Evolutionary conservation across 2,329 filamentous ascomycete genomes (phyloP), one percentile per base, ranked within the genome.

Genomic region (Cercospora citrullina): DNA sequence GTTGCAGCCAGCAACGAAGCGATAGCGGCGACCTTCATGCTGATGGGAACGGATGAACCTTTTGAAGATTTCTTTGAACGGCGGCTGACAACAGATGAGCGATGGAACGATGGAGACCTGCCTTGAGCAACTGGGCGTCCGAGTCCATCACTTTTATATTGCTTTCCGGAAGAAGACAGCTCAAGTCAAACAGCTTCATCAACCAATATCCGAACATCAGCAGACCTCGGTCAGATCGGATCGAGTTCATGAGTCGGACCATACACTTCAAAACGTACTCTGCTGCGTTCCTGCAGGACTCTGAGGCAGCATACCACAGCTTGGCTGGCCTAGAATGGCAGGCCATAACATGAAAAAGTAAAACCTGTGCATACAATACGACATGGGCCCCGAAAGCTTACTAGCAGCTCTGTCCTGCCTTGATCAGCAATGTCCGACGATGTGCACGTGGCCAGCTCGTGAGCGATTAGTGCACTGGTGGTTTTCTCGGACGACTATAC

Each of bases 1-100:
- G 60, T 53, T 31, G 60, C 60, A 48, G 60, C 60, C 60, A 63
- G 60, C 60, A 63, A 30, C 23, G 59, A 45, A 21, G 60, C 60
- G 28, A 63, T 42, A 51, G 23, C 45, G 45, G 45, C 60, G 45
- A 63, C 30, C 26, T 53, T 51, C 60, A 63, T 63, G 9, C 21
- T 63, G 39, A 51, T 53, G 23, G 10, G 33, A 61, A 16, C n/a
- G 3, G 8, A 60, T 36, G 31, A 16, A 36, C 3, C n/a, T 16
- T 7, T 33, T 26, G 57, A 23, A 16, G 18, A 14, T 51, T 60
- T 18, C 18, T 60, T 39, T 31, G 30, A 36, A 4, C 57, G 39
- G 30, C 45, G 21, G 26, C 45, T 51, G 45, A 60, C 57, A 23
- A 39, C 30, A 36, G 57, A 23, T 60, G 57, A 36, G 57, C 57